A percentile compares a stretch with the other conserved stretches of the same genome.
phyloP scores from a whole-genome alignment of 495 filamentous ascomycete genomes.

The Beverwykella pulmonaria region DNA sequence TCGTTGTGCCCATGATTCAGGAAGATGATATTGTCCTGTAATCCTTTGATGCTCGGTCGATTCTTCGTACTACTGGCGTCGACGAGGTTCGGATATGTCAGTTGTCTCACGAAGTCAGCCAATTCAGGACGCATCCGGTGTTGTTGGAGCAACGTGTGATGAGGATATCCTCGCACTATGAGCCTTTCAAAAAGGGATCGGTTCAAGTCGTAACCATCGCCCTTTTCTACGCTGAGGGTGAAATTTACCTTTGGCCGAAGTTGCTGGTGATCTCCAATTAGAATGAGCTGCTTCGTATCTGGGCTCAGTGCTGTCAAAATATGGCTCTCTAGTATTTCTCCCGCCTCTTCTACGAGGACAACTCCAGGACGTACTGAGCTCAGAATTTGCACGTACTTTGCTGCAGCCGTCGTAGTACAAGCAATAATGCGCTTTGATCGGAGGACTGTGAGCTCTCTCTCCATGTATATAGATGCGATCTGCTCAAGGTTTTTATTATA shows the following conservation, averaged over 20 bases:
- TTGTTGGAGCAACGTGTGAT: conserved; percentile 62
- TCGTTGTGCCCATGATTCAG: conserved; percentile 55
- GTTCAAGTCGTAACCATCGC: conserved; percentile 71
- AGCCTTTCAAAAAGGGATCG: conserved; percentile 73
- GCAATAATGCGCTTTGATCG: conserved; percentile 65
- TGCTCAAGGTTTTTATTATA: conserved; percentile 52
- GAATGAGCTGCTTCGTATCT: conserved; percentile 65
- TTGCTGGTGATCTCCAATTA: conserved; percentile 81
- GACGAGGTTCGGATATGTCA: conserved; percentile 68
- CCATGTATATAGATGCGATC: conserved; percentile 48
- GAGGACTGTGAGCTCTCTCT: conserved; percentile 55
- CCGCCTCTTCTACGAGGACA: conserved; percentile 75
- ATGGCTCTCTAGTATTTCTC: conserved; percentile 76
- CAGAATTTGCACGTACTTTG: conserved; percentile 60
- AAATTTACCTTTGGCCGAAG: conserved; percentile 73
- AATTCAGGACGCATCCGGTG: conserved; percentile 75
- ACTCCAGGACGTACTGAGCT: conserved; percentile 56
- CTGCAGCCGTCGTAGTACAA: conserved; percentile 75
- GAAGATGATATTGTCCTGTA: conserved; percentile 67
- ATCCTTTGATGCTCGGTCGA: conserved; percentile 57
- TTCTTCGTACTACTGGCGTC: conserved; percentile 59
- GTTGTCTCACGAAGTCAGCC: conserved; percentile 58
- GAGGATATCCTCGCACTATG: conserved; percentile 56
- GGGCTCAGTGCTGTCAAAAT: conserved; percentile 64
- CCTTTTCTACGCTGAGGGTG: conserved; percentile 65